These are phyloP conservation scores for Globisporangium paddicum DNA, from an alignment of 352 stramenopile species.

Conservation along the genomic window DNA sequence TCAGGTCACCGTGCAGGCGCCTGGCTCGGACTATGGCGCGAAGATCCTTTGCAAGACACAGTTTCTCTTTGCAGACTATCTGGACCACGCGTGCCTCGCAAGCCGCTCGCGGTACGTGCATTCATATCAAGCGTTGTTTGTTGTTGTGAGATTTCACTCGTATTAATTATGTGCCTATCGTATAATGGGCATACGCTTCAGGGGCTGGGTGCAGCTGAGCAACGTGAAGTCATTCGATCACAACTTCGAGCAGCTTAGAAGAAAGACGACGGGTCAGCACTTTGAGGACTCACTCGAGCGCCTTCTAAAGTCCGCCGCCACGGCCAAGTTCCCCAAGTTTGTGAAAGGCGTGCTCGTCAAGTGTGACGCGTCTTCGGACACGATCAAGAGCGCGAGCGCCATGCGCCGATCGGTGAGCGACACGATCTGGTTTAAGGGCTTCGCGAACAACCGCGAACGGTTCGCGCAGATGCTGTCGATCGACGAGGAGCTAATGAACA, in stretches of 20 bases:
- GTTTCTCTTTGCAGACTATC: slow-evolving; percentile 46
- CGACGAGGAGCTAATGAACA: neutral
- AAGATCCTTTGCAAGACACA: slow-evolving; percentile 24
- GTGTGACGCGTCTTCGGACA: slow-evolving; percentile 5
- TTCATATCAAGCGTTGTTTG: slow-evolving; percentile 1
- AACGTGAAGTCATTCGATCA: slow-evolving; percentile 31
- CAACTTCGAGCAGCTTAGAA: slow-evolving; percentile 21
- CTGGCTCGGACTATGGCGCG: slow-evolving; percentile 29
- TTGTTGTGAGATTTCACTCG: neutral
- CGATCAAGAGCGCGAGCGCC: slow-evolving; percentile 20
- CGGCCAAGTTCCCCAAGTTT: slow-evolving; percentile 39
- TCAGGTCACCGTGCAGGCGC: slow-evolving; percentile 55
- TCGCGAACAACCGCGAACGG: slow-evolving; percentile 29
- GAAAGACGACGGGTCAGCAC: slow-evolving; percentile 18
- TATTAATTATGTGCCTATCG: too few species aligned
- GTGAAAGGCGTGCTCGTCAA: slow-evolving; percentile 27
- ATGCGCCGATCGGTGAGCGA: slow-evolving; percentile 25
- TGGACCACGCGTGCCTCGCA: slow-evolving; percentile 29
- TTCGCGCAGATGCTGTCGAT: slow-evolving; percentile 24
- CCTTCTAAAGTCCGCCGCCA: slow-evolving; percentile 31
- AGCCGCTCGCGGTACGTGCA: slow-evolving; percentile 21
- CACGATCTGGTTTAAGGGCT: slow-evolving; percentile 28
- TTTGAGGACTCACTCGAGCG: slow-evolving; percentile 36
- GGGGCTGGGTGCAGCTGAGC: too few species aligned
- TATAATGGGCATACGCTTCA: too few species aligned